Percentiles rank a stretch among this genome's conserved stretches.
Conservation (phyloP, 2,329 filamentous ascomycete genomes). For the Trichothecium sympodiale region DNA sequence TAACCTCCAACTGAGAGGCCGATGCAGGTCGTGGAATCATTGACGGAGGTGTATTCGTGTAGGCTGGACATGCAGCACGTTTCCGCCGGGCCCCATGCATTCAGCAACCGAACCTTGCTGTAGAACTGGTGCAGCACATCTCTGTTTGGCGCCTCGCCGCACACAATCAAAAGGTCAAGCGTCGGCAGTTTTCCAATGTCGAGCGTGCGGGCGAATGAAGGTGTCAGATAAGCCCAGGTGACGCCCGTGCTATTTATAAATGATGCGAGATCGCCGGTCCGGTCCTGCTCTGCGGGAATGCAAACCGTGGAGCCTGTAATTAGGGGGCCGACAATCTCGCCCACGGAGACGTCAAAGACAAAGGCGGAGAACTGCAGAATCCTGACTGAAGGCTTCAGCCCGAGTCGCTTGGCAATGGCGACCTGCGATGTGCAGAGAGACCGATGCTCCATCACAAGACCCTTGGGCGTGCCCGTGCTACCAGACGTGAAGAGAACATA, state of each 20-base stretch:
- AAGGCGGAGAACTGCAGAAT: conserved; percentile 10
- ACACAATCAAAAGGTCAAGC: conserved; percentile 5
- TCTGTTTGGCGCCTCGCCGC: conserved; percentile 5
- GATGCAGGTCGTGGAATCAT: conserved; percentile 2
- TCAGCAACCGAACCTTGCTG: conserved; percentile 6
- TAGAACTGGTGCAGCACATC: conserved; percentile 6
- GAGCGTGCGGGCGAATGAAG: conserved; percentile 8
- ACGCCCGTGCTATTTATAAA: conserved; percentile 2
- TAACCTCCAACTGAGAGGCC: conserved; percentile 6
- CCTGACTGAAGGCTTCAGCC: conserved; percentile 2
- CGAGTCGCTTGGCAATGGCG: conserved; percentile 1
- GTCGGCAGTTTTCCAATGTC: conserved; percentile 6
- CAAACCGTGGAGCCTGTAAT: conserved; percentile 4
- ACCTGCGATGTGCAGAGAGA: conserved; percentile 7
- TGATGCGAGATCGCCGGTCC: background rate
- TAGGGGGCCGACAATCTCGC: conserved; percentile 5
- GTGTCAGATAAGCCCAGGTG: conserved; percentile 7
- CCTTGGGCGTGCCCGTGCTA: conserved; percentile 13
- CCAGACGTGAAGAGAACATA: conserved; percentile 15
- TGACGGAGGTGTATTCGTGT: background rate
- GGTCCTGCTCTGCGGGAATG: conserved; percentile 5
- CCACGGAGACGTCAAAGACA: conserved; percentile 7
- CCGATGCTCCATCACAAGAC: conserved; percentile 11
- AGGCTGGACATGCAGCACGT: conserved; percentile 6
- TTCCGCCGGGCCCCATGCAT: conserved; percentile 10